These are phyloP conservation scores for Eucalyptus decipiens DNA, from an alignment of 345 rosid genomes.

Conservation along the genomic window DNA sequence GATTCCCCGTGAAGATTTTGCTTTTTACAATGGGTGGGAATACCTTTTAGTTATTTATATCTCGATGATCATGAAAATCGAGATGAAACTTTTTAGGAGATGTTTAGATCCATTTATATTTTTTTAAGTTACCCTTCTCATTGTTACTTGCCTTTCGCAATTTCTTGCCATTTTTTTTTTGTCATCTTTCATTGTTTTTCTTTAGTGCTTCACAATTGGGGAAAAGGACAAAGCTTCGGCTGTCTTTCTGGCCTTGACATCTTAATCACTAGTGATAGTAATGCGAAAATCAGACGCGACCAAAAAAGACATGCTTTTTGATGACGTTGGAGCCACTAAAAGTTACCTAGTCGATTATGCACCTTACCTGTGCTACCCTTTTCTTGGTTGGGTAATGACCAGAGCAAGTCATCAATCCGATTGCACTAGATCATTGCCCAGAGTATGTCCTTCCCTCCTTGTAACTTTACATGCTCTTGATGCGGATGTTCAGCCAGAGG, in stretches of 20 bases:
- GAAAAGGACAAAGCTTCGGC: not conserved
- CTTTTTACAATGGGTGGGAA: not conserved
- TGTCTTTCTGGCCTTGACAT: not conserved
- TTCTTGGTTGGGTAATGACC: not conserved
- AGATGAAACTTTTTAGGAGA: no score
- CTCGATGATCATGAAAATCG: fast-evolving
- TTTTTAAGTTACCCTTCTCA: not conserved
- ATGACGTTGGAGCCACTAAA: not conserved
- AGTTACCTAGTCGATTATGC: not conserved
- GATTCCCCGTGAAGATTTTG: no score
- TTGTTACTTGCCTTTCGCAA: not conserved
- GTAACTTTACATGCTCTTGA: not conserved
- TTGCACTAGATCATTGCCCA: not conserved
- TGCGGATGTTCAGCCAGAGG: not conserved
- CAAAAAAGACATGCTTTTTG: not conserved
- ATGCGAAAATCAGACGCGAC: not conserved
- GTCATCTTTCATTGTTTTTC: not conserved
- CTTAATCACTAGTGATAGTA: not conserved
- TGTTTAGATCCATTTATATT: fast-evolving
- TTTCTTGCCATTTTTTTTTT: not conserved
- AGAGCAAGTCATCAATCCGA: not conserved
- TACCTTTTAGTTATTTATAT: no score
- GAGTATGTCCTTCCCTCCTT: not conserved
- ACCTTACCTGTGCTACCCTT: not conserved
- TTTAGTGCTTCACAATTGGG: not conserved